A percentile compares a stretch with the other conserved stretches of the same genome.
Evolutionary conservation across 2,329 filamentous ascomycete species (phyloP).

Genomic region (Chrysosporium keratinophilum): DNA sequence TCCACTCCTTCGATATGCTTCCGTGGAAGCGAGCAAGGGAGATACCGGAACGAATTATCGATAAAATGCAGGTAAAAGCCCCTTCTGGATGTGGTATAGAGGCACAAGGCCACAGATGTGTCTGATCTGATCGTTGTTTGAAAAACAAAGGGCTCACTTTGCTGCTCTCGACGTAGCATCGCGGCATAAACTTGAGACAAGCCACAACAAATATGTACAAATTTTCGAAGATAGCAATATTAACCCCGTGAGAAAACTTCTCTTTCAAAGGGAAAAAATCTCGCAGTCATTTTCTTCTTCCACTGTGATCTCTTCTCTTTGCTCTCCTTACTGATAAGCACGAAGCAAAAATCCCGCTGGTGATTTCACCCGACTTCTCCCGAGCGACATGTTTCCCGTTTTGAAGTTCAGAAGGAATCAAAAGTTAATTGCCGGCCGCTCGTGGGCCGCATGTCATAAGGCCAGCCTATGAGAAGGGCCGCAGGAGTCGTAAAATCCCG

Average conservation of each 20-base stretch:
- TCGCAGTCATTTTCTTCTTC: background rate
- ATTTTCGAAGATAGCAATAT: too few relatives aligned
- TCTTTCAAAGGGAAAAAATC: background rate
- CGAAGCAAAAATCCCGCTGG: too few relatives aligned
- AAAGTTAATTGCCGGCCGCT: background rate
- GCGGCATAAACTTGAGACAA: background rate
- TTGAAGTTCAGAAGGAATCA: background rate
- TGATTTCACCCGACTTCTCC: background rate
- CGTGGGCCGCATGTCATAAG: background rate
- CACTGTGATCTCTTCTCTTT: background rate
- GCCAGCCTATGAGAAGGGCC: background rate
- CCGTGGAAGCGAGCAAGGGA: background rate
- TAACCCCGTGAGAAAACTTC: too few relatives aligned
- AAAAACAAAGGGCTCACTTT: too few relatives aligned
- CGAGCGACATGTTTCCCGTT: background rate
- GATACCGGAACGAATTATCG: background rate
- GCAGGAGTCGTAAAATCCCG: background rate
- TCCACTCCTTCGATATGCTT: background rate
- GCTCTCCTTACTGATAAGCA: background rate
- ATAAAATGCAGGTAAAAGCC: background rate
- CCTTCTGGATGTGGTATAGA: background rate
- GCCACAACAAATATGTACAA: too few relatives aligned
- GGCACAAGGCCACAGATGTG: background rate
- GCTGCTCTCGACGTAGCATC: background rate
- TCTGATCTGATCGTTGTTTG: too few relatives aligned